Evolutionary conservation across 2,329 filamentous ascomycete species (phyloP).

Genomic region (Hymenotorrendiella dingleyae): DNA sequence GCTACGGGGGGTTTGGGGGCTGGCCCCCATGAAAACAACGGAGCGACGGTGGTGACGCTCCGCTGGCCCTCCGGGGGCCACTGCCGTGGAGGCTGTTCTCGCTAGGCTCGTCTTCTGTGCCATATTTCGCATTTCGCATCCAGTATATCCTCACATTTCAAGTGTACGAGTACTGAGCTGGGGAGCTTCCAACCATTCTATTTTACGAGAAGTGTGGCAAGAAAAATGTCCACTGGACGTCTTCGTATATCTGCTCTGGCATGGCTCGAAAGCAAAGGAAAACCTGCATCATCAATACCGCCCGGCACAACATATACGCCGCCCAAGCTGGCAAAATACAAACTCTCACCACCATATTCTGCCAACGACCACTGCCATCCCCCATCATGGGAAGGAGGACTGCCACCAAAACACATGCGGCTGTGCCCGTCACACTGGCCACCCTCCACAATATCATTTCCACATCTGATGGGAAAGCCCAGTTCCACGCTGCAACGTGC

Average conservation of each 20-base stretch:
- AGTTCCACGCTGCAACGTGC: conserved; percentile 6
- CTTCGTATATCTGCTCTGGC: not conserved
- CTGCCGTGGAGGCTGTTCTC: no score
- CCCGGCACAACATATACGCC: not conserved
- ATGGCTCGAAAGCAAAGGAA: not conserved
- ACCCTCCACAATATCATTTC: not conserved
- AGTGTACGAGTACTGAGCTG: no score
- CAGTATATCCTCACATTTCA: no score
- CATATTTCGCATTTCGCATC: no score
- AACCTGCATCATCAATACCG: not conserved
- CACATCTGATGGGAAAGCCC: conserved; percentile 2
- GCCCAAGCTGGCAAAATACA: not conserved
- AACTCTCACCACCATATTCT: not conserved
- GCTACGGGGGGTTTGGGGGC: no score
- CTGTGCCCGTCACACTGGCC: not conserved
- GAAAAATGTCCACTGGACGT: not conserved
- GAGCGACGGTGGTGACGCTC: no score
- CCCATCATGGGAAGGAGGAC: not conserved
- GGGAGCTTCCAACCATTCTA: no score
- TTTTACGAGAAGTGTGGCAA: not conserved
- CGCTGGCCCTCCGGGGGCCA: no score
- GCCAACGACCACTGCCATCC: not conserved
- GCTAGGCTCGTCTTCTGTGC: no score
- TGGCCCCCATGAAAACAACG: no score
- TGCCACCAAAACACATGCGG: not conserved